These are phyloP conservation scores for Phascolomyces articulosus DNA, from an alignment of 371 early-diverging fungal genomes.

Conservation along the genomic window DNA sequence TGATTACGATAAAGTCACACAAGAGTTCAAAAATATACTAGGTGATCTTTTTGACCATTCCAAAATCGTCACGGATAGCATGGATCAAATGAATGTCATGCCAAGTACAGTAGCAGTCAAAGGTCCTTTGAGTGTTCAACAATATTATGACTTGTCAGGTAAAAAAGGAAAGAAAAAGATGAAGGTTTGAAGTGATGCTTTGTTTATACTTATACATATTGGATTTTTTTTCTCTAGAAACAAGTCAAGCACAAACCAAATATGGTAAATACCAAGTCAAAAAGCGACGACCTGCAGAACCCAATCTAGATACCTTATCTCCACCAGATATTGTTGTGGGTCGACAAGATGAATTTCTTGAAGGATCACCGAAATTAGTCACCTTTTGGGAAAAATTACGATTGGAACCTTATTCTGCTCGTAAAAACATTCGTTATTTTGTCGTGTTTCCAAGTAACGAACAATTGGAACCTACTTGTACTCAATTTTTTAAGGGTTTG, in stretches of 20 bases:
- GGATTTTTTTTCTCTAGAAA: slow-evolving; percentile 29
- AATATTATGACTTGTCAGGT: slow-evolving; percentile 54
- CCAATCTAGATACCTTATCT: slow-evolving; percentile 48
- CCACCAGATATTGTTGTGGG: slow-evolving; percentile 61
- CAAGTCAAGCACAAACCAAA: slow-evolving; percentile 60
- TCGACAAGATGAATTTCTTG: slow-evolving; percentile 62
- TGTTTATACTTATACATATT: neutral
- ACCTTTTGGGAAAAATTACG: slow-evolving; percentile 68
- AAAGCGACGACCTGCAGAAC: slow-evolving; percentile 61
- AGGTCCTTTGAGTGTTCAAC: slow-evolving; percentile 52
- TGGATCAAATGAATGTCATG: slow-evolving; percentile 31
- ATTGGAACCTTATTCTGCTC: slow-evolving; percentile 58
- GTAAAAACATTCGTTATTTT: slow-evolving; percentile 60
- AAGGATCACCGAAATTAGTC: slow-evolving; percentile 57
- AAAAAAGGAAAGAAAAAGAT: no score
- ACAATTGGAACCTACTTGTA: slow-evolving; percentile 40
- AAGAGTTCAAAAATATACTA: slow-evolving; percentile 50
- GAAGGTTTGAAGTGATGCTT: neutral
- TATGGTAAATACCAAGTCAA: slow-evolving; percentile 70
- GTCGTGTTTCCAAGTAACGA: slow-evolving; percentile 57
- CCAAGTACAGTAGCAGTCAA: slow-evolving; percentile 44
- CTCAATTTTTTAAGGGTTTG: slow-evolving; percentile 57
- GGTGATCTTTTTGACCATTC: slow-evolving; percentile 44
- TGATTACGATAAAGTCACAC: slow-evolving; percentile 24
- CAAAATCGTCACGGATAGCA: neutral